phyloP scores from a whole-genome alignment of 371 early-diverging fungal species.

The Mortierella sp. region DNA sequence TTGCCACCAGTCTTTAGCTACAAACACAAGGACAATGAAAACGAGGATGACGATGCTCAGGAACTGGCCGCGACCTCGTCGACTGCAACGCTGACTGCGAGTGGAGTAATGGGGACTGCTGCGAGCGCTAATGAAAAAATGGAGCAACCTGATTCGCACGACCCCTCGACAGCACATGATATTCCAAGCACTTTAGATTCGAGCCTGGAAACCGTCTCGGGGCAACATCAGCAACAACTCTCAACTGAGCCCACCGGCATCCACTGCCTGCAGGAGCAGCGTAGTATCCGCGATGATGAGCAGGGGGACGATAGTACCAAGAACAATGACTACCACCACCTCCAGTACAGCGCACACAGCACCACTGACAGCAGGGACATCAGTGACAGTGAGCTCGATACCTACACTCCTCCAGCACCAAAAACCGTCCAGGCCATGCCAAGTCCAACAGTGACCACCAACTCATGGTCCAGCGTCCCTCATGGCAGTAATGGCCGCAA shows the following conservation, averaged over 20 bases:
- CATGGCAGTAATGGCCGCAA: background rate
- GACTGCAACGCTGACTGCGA: constrained; percentile 2
- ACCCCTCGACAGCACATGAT: constrained; percentile 26
- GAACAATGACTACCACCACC: background rate
- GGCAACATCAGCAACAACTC: background rate
- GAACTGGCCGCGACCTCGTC: background rate
- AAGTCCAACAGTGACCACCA: background rate
- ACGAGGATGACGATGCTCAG: constrained; percentile 2
- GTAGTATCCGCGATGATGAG: background rate
- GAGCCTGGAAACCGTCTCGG: constrained; percentile 30
- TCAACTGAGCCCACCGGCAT: constrained; percentile 1
- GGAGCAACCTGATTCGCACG: constrained; percentile 17
- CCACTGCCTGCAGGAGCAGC: background rate
- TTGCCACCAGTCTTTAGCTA: background rate
- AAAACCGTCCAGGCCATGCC: background rate
- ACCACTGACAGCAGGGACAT: background rate
- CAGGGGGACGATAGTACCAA: background rate
- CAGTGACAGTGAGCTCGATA: background rate
- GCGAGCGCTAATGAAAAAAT: constrained; percentile 5
- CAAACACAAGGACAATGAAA: too few relatives aligned
- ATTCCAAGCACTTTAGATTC: constrained; percentile 26
- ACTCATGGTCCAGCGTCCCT: background rate
- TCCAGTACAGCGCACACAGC: background rate
- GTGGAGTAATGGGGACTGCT: background rate
- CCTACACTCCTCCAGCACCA: background rate